These are phyloP conservation scores for Russula abietina DNA, from an alignment of 768 basidiomycete species.

Conservation along the genomic window DNA sequence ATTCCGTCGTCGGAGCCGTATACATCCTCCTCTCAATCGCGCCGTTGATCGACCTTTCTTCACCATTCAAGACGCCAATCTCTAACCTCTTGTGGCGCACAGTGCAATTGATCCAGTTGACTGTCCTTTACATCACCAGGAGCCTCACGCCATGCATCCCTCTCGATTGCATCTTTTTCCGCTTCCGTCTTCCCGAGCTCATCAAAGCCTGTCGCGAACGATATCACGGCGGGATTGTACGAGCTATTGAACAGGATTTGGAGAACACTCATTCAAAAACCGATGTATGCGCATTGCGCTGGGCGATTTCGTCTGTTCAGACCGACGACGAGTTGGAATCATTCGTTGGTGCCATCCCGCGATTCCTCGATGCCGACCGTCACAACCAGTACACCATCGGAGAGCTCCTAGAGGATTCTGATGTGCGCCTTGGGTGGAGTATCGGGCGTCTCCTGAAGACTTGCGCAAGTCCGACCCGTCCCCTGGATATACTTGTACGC, in stretches of 20 bases:
- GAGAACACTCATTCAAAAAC: not conserved
- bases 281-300: slow-evolving; percentile 8
- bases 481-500: not conserved
- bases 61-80: slow-evolving; percentile 22
- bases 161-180: not conserved
- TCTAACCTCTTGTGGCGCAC: slow-evolving; percentile 14
- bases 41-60: slow-evolving; percentile 12
- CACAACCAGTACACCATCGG: slow-evolving; percentile 15
- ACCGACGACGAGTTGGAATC: slow-evolving; percentile 14
- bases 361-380: slow-evolving; percentile 15
- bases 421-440: slow-evolving; percentile 19
- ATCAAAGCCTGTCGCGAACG: slow-evolving; percentile 7
- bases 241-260: slow-evolving; percentile 8
- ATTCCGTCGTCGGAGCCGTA: not conserved
- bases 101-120: not conserved
- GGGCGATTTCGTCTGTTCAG: slow-evolving; percentile 5
- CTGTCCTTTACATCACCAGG: not conserved
- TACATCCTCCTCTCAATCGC: slow-evolving; percentile 17
- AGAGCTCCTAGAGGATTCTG: slow-evolving; percentile 10
- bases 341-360: slow-evolving; percentile 15
- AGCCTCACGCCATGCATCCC: not conserved
- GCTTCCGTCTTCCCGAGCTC: slow-evolving; percentile 9
- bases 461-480: not conserved
- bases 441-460: slow-evolving; percentile 20
- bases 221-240: slow-evolving; percentile 12